Percentiles rank a stretch among this genome's conserved stretches.
phyloP scores from a whole-genome alignment of 75 land plant genomes.

The Larix kaempferi region DNA sequence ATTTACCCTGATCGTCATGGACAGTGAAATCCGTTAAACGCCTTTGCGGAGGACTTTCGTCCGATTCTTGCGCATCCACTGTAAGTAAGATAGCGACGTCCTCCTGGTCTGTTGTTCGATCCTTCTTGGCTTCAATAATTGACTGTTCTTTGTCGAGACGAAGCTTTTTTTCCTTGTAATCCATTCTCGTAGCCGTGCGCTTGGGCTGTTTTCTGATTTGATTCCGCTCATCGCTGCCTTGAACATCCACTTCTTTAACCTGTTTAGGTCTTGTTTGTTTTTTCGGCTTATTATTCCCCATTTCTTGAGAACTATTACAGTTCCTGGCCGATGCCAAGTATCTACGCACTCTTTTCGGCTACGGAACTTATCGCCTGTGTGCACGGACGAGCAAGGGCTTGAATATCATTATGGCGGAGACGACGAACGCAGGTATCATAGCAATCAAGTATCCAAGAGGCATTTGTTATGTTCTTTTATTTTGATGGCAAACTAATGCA shows the following conservation, averaged over 20 bases:
- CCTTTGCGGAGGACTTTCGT: slow-evolving; percentile 32
- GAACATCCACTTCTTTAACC: not conserved
- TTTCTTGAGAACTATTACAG: slow-evolving; percentile 4
- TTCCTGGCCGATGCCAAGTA: slow-evolving; percentile 15
- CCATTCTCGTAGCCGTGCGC: slow-evolving; percentile 66
- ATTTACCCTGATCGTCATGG: slow-evolving; percentile 63
- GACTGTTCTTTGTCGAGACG: slow-evolving; percentile 31
- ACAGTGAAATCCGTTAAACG: slow-evolving; percentile 69
- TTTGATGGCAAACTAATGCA: not conserved
- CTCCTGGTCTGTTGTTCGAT: slow-evolving; percentile 44
- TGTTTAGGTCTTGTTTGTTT: not conserved
- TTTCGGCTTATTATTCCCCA: not conserved
- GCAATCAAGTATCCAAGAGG: not conserved
- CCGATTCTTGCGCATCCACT: slow-evolving; percentile 8
- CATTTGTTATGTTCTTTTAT: not conserved
- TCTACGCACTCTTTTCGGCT: slow-evolving; percentile 29
- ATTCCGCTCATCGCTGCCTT: slow-evolving; percentile 6
- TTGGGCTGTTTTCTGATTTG: slow-evolving; percentile 45
- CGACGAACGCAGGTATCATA: not conserved
- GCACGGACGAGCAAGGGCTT: not conserved
- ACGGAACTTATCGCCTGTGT: slow-evolving; percentile 30
- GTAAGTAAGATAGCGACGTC: slow-evolving; percentile 48
- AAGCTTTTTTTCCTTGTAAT: slow-evolving; percentile 62
- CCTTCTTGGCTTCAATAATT: slow-evolving; percentile 41
- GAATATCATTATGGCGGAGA: not conserved